Evolutionary conservation across 192 early-diverging fungal genomes (phyloP).

Genomic region (Rhizophlyctis rosea): DNA sequence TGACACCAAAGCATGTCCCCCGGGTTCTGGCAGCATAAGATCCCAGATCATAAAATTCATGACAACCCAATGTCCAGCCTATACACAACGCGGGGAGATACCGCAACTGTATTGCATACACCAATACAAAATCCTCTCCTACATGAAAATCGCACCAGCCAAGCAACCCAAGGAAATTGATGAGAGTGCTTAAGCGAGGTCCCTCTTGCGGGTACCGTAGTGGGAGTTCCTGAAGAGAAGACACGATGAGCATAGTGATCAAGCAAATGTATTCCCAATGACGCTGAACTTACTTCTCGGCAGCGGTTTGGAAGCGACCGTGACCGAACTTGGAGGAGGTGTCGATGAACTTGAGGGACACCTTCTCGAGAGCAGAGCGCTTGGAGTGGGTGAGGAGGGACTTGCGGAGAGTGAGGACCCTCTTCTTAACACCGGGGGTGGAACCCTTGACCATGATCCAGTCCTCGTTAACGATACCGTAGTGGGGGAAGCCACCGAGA

Average conservation of each 20-base stretch:
- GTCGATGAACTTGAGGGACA: constrained; percentile 98
- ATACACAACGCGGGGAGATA: too few relatives aligned
- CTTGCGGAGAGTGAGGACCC: constrained; percentile 98
- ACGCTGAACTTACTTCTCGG: constrained; percentile 68
- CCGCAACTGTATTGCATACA: too few relatives aligned
- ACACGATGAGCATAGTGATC: not conserved
- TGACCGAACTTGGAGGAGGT: constrained; percentile 99
- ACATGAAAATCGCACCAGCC: too few relatives aligned
- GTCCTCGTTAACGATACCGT: constrained; percentile 97
- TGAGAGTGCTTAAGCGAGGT: constrained; percentile 11
- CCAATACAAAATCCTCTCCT: too few relatives aligned
- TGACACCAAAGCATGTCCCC: too few relatives aligned
- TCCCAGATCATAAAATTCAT: too few relatives aligned
- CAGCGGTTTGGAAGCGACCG: constrained; percentile 98
- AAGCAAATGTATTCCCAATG: not conserved
- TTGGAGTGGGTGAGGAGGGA: constrained; percentile 94
- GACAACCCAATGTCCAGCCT: too few relatives aligned
- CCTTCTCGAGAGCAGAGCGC: constrained; percentile 93
- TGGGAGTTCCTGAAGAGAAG: constrained; percentile 14
- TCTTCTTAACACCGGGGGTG: constrained; percentile 94
- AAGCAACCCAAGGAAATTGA: not conserved
- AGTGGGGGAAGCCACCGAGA: constrained; percentile 99
- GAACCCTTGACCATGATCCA: constrained; percentile 98
- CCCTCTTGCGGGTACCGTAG: constrained; percentile 44
- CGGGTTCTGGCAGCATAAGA: too few relatives aligned